Percentiles rank a stretch among this genome's conserved stretches.
phyloP scores from a whole-genome alignment of 495 filamentous ascomycete species.

The Xylaria scruposa region DNA sequence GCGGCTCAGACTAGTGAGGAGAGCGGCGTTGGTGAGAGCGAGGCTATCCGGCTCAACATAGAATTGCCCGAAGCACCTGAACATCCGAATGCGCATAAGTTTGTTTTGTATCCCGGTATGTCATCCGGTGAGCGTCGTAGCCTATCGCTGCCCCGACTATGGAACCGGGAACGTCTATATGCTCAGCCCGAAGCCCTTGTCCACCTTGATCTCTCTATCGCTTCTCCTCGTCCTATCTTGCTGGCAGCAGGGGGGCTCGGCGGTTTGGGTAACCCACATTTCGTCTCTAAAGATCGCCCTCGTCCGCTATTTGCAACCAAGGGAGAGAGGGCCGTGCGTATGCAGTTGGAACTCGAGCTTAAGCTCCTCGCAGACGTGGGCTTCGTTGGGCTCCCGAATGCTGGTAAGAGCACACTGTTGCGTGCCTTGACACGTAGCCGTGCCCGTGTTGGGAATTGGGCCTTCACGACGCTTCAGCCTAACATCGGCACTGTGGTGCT shows the following conservation, averaged over 20 bases:
- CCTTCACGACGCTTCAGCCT: slow-evolving; percentile 92
- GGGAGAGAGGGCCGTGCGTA: slow-evolving; percentile 76
- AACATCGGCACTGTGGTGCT: slow-evolving; percentile 95
- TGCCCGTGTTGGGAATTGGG: slow-evolving; percentile 91
- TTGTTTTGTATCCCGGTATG: slow-evolving; percentile 82
- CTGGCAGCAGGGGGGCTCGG: slow-evolving; percentile 89
- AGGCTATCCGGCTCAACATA: slow-evolving; percentile 28
- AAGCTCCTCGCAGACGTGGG: slow-evolving; percentile 96
- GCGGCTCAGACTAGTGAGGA: slow-evolving; percentile 41
- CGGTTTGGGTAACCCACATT: slow-evolving; percentile 93
- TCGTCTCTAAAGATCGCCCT: slow-evolving; percentile 69
- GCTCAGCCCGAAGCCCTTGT: slow-evolving; percentile 74
- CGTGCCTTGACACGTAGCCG: slow-evolving; percentile 84
- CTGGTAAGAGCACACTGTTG: slow-evolving; percentile 92
- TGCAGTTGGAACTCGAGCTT: slow-evolving; percentile 87
- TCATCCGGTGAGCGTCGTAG: slow-evolving; percentile 69
- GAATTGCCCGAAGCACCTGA: slow-evolving; percentile 41
- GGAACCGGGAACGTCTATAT: slow-evolving; percentile 62
- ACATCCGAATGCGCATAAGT: slow-evolving; percentile 66
- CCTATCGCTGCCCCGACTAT: slow-evolving; percentile 63
- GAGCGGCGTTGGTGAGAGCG: slow-evolving; percentile 39
- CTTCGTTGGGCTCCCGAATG: slow-evolving; percentile 92
- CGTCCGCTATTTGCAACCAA: slow-evolving; percentile 87
- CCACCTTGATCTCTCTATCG: slow-evolving; percentile 78
- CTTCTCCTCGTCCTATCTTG: slow-evolving; percentile 84